Percentiles rank a stretch among this genome's conserved stretches.
phyloP scores from a whole-genome alignment of 176 grass and related monocot species.

The Sorghum bicolor region Sorghum_bicolor_NCBIv3 NC_012871.2:67670001-67670500 shows the following conservation, averaged over 20 bases:
- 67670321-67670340: not conserved
- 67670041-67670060: not conserved
- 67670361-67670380: not conserved
- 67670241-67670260: not conserved
- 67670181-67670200: not conserved
- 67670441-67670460: not conserved
- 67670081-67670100: not conserved
- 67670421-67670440: not conserved
- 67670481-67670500: conserved; percentile 54
- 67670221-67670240: not conserved
- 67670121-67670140: not conserved
- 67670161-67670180: not conserved
- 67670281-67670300: not conserved
- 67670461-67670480: conserved; percentile 4
- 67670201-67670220: not conserved
- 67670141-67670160: not conserved
- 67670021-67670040: not conserved
- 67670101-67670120: not conserved
- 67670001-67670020: not conserved
- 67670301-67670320: not conserved
- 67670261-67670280: not conserved
- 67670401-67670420: not conserved
- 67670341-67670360: not conserved
- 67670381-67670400: not conserved
- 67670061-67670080: not conserved